Base-by-base conservation (phyloP, 164 flowering plant genomes). In the Sedum album region DNA sequence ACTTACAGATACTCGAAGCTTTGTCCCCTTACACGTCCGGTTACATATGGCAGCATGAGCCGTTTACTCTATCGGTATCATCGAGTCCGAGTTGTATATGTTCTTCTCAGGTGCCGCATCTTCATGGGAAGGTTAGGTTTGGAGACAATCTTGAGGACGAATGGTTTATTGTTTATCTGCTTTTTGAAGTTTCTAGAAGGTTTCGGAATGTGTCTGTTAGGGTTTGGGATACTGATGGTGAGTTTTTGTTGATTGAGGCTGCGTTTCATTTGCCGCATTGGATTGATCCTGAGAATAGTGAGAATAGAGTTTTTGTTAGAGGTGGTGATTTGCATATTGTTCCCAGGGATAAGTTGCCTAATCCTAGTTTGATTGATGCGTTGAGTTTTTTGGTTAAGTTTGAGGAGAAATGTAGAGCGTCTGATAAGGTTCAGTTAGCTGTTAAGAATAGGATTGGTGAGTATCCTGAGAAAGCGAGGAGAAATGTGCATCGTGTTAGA, bases 111-210 rank as follows among this genome's bases (percentile, higher is more conserved):
- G 60, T 72, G 41, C 82, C 89, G 6, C 88, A 84, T 76, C 87
- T 94, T 76, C 86, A 77, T 42, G 97, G 96, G 26, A 76, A 78
- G 68, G 82, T 86, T 72, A 83, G 85, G 5, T 89, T 73, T 78
- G 97, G 95, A 10, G 96, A 91, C 77, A 86, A 85, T 71, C 83
- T 94, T 30, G 93, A 91, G 31, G 98, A 94, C 75, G 98, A 94
- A 66, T 94, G 98, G 98, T 94, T 94, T 82, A 75, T 81, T 26
- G 95, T 88, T 46, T 91, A 77, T 72, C 85, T 89, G 31, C 86
- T 91, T 69, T 86, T 86, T 72, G 76, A 82, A 46, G 74, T 84
- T 41, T 77, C 92, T 28, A 68, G 46, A 28, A 23, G 44, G 2
- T 77, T 85, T 76, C 84, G 85, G 0, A 39, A 72, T 14, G 70